These are phyloP conservation scores for Evernia prunastri DNA, from an alignment of 495 filamentous ascomycete species.

Conservation along the genomic window DNA sequence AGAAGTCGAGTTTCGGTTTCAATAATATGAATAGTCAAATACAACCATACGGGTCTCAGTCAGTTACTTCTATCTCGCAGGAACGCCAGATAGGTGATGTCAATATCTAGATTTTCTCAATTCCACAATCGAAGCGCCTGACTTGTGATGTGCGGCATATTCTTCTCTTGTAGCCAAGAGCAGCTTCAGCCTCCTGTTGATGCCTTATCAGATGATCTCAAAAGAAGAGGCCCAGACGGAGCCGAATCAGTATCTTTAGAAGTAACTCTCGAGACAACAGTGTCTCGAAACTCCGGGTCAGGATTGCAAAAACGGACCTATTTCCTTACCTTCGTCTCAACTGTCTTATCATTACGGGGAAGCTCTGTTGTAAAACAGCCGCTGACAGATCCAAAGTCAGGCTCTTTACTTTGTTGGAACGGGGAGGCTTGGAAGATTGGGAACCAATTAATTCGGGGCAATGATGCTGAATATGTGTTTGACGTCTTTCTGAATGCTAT, in stretches of 20 bases:
- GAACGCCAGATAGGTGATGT: not conserved
- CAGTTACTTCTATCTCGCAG: too few species aligned
- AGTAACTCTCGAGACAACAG: constrained; percentile 13
- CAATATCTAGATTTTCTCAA: not conserved
- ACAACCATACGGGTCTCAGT: too few species aligned
- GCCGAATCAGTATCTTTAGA: constrained; percentile 31
- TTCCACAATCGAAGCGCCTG: not conserved
- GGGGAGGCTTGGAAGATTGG: constrained; percentile 90
- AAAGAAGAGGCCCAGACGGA: constrained; percentile 52
- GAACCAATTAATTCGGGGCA: constrained; percentile 48
- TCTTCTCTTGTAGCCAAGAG: constrained; percentile 45
- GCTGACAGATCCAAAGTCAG: constrained; percentile 50
- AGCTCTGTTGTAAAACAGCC: constrained; percentile 67
- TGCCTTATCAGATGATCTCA: constrained; percentile 40
- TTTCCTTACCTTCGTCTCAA: constrained; percentile 64
- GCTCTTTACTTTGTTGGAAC: constrained; percentile 89
- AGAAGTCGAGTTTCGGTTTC: too few species aligned
- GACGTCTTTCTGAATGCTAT: constrained; percentile 49
- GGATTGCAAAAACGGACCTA: constrained; percentile 13
- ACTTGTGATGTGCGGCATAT: constrained; percentile 58
- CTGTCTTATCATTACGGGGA: constrained; percentile 80
- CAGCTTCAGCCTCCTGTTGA: constrained; percentile 33
- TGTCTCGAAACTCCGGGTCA: not conserved
- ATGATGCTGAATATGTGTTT: constrained; percentile 73
- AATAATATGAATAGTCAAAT: too few species aligned